These are phyloP conservation scores for Microstroma glucosiphilum DNA, from an alignment of 1,284 basidiomycete species.

Conservation along the genomic window DNA sequence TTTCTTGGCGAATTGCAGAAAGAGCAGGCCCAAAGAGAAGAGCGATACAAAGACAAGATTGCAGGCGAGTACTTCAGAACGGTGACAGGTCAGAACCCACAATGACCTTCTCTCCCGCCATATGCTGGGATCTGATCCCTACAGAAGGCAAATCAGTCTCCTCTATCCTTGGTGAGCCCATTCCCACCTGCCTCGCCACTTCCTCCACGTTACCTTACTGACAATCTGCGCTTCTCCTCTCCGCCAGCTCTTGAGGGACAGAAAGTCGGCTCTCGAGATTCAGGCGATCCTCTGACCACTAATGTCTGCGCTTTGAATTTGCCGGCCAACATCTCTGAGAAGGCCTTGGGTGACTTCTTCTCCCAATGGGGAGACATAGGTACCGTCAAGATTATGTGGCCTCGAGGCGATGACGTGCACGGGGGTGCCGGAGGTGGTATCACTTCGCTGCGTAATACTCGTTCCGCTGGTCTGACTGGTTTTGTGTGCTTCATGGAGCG, in stretches of 20 bases:
- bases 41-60: slow-evolving; percentile 59
- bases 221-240: not conserved
- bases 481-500: slow-evolving; percentile 95
- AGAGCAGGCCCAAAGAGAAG: slow-evolving; percentile 82
- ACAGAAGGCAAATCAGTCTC: slow-evolving; percentile 65
- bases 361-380: slow-evolving; percentile 58
- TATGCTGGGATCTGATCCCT: too few relatives aligned
- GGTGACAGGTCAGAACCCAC: too few relatives aligned
- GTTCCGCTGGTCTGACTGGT: slow-evolving; percentile 72
- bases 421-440: slow-evolving; percentile 61
- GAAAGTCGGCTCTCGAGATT: slow-evolving; percentile 72
- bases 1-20: slow-evolving; percentile 34
- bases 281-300: slow-evolving; percentile 78
- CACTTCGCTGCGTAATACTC: slow-evolving; percentile 62
- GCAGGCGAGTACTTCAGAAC: not conserved
- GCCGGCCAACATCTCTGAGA: slow-evolving; percentile 75
- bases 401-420: slow-evolving; percentile 22
- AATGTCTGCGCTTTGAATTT: slow-evolving; percentile 83
- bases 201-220: not conserved
- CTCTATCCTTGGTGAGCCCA: slow-evolving; percentile 56
- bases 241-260: slow-evolving; percentile 65
- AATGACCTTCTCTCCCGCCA: too few relatives aligned
- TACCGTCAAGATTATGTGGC: slow-evolving; percentile 53
- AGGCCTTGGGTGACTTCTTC: slow-evolving; percentile 76
- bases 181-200: not conserved